Conservation (phyloP, 371 early-diverging fungal species). For the Chytridium lagenaria region DNA sequence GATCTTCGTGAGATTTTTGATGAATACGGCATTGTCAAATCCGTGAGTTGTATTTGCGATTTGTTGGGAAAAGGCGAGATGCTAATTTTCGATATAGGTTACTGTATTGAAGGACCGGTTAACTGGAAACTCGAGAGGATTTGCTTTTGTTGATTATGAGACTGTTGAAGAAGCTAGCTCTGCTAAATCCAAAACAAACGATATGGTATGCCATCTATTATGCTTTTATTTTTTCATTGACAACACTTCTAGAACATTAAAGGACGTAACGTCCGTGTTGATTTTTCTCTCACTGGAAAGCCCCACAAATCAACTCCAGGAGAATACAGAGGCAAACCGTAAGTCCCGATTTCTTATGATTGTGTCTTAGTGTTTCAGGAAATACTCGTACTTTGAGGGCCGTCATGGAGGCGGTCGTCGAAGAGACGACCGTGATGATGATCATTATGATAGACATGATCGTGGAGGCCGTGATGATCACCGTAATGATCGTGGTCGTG, state of each 20-base stretch:
- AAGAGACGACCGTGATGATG: conserved; percentile 6
- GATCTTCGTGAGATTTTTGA: conserved; percentile 30
- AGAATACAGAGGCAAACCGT: conserved; percentile 14
- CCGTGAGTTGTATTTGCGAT: background rate
- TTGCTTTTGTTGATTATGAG: conserved; percentile 24
- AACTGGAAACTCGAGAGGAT: conserved; percentile 22
- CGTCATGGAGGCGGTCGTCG: too few species aligned
- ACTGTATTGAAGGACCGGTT: conserved; percentile 24
- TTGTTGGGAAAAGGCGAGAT: background rate
- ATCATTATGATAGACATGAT: background rate
- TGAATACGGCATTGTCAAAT: conserved; percentile 24
- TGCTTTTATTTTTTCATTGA: background rate
- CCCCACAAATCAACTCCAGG: conserved; percentile 25
- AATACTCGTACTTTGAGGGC: too few species aligned
- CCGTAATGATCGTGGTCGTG: conserved; percentile 19
- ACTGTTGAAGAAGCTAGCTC: conserved; percentile 25
- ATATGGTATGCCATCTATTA: conserved; percentile 5
- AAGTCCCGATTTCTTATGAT: background rate
- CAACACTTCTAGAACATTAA: conserved; percentile 15
- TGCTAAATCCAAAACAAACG: conserved; percentile 20
- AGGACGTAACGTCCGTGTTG: conserved; percentile 22
- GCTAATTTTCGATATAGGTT: background rate
- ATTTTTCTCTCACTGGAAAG: conserved; percentile 17
- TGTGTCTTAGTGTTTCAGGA: too few species aligned
- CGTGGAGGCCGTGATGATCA: conserved; percentile 17